These are phyloP conservation scores for Corymbia maculata DNA, from an alignment of 345 rosid genomes.

Conservation along the genomic window DNA sequence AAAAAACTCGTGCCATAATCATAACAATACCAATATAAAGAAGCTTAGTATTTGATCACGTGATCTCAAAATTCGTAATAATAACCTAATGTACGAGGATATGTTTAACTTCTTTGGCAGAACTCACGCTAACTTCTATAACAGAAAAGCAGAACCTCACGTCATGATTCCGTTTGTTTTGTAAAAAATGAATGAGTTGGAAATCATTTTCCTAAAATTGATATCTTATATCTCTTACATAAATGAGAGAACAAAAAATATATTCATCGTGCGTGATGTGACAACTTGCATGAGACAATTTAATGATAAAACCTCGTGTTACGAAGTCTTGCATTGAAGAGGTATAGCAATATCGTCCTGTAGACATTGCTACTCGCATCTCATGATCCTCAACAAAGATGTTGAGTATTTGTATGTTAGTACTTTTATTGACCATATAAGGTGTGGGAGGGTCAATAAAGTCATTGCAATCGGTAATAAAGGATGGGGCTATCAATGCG, in stretches of 20 bases:
- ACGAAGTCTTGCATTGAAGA: neutral
- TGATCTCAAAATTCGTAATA: too few species aligned
- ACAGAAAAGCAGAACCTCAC: too few species aligned
- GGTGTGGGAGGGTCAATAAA: neutral
- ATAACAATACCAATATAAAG: too few species aligned
- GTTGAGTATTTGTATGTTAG: neutral
- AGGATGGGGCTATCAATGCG: too few species aligned
- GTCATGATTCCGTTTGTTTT: fast-evolving
- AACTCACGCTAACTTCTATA: fast-evolving
- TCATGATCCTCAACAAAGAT: slow-evolving; percentile 1
- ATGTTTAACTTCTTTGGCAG: too few species aligned
- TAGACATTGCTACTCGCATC: neutral
- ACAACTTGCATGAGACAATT: neutral
- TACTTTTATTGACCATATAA: neutral
- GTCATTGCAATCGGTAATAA: neutral
- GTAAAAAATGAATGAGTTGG: fast-evolving
- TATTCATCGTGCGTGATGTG: too few species aligned
- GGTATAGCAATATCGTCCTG: neutral
- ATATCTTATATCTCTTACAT: too few species aligned
- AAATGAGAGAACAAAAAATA: too few species aligned
- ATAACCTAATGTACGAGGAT: too few species aligned
- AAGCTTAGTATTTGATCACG: too few species aligned
- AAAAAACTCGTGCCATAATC: too few species aligned
- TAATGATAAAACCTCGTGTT: neutral
- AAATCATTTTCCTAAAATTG: fast-evolving